phyloP scores from a whole-genome alignment of 176 grass and related monocot species.

The Aegilops longissima region DNA sequence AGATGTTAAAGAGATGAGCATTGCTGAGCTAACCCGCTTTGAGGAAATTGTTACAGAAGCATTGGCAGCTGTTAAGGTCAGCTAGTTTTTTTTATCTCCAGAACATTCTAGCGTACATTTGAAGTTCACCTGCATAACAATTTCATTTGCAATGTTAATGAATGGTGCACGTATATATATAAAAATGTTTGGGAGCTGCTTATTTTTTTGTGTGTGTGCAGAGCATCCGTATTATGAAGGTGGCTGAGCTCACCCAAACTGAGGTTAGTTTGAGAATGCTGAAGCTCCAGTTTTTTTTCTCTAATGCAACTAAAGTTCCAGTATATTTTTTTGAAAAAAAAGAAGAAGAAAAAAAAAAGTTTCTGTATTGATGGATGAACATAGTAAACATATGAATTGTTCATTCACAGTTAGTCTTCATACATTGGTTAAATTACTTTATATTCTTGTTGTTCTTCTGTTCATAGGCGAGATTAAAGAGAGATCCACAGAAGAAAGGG shows the following conservation, averaged over 20 bases:
- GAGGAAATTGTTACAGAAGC: constrained; percentile 29
- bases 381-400: background rate
- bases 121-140: background rate
- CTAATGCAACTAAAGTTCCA: background rate
- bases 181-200: background rate
- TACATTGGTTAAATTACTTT: background rate
- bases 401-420: background rate
- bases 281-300: background rate
- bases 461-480: background rate
- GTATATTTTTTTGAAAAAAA: background rate
- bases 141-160: background rate
- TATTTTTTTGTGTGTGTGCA: background rate
- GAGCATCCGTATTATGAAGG: constrained; percentile 25
- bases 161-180: background rate
- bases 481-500: background rate
- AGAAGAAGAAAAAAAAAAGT: too few species aligned
- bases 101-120: background rate
- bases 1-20: constrained; percentile 22
- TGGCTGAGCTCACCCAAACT: background rate
- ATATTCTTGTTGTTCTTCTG: background rate
- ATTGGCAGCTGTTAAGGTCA: constrained; percentile 35
- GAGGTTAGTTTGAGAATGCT: background rate
- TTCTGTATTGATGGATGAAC: background rate
- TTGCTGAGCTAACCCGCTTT: background rate
- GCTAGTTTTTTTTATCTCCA: background rate